Evolutionary conservation across 2,329 filamentous ascomycete species (phyloP).

Genomic region (Pseudogymnoascus sp.): DNA sequence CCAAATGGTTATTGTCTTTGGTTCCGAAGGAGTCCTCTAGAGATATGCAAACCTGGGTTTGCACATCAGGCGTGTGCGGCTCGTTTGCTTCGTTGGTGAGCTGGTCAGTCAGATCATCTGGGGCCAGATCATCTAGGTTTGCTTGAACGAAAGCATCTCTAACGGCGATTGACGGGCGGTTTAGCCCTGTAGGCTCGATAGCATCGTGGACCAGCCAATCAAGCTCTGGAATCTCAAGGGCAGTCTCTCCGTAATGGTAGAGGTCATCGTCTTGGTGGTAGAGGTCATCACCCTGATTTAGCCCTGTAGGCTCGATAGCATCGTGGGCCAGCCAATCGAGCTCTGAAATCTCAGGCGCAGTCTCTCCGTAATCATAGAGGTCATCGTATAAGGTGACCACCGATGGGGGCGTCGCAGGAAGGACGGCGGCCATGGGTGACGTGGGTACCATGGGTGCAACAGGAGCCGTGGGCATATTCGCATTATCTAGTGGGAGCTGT

Average conservation of each 20-base stretch:
- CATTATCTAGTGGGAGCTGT: neutral
- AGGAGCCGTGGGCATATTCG: neutral
- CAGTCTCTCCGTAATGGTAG: neutral
- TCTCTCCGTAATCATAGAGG: neutral
- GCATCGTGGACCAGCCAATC: neutral
- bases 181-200: neutral
- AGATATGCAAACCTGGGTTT: neutral
- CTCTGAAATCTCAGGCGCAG: no score
- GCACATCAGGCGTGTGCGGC: neutral
- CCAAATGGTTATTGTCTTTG: neutral
- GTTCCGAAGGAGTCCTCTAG: neutral
- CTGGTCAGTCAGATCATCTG: neutral
- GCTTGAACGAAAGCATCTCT: neutral
- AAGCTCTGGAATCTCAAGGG: no score
- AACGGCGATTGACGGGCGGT: neutral
- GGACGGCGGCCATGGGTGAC: neutral
- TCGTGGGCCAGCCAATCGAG: neutral
- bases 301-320: neutral
- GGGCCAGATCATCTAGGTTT: neutral
- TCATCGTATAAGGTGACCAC: neutral
- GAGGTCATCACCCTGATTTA: no score
- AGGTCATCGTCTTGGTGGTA: no score
- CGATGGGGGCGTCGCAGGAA: neutral
- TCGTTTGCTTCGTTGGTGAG: neutral
- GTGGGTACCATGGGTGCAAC: neutral